phyloP scores from a whole-genome alignment of 2,329 filamentous ascomycete species.

The Sporothrix humicola region DNA sequence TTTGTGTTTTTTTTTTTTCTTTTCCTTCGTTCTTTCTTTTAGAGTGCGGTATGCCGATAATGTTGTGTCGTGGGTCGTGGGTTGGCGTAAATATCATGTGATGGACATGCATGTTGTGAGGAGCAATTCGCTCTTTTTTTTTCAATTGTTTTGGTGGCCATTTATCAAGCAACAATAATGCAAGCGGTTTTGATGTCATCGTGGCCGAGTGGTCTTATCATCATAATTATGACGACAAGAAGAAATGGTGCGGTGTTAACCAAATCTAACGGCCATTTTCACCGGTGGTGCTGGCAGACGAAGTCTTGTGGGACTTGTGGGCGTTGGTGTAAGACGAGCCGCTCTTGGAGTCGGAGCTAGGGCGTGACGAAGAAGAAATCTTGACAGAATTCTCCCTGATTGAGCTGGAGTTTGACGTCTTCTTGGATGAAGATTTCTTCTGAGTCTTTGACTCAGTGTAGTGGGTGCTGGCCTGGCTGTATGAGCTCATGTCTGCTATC shows the following conservation, averaged over 20 bases:
- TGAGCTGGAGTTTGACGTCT: background rate
- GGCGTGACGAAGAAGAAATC: background rate
- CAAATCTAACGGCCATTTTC: conserved; percentile 2
- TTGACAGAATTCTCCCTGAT: conserved; percentile 9
- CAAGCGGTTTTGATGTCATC: no score
- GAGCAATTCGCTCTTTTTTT: no score
- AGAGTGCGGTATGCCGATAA: no score
- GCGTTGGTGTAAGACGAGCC: background rate
- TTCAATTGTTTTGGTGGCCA: no score
- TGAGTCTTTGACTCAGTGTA: background rate
- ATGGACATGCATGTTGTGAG: no score
- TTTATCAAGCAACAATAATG: no score
- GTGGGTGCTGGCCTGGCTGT: background rate
- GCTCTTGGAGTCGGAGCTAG: background rate
- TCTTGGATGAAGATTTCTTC: background rate
- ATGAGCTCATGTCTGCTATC: background rate
- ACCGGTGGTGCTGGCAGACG: background rate
- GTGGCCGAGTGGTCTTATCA: no score
- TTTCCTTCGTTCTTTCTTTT: no score
- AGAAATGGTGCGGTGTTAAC: background rate
- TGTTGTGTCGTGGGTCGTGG: no score
- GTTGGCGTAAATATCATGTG: no score
- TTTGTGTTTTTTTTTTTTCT: no score
- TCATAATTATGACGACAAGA: no score
- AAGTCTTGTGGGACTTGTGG: background rate